phyloP scores from a whole-genome alignment of 140 eudicot genomes.

The Oenanthe javanica region DNA sequence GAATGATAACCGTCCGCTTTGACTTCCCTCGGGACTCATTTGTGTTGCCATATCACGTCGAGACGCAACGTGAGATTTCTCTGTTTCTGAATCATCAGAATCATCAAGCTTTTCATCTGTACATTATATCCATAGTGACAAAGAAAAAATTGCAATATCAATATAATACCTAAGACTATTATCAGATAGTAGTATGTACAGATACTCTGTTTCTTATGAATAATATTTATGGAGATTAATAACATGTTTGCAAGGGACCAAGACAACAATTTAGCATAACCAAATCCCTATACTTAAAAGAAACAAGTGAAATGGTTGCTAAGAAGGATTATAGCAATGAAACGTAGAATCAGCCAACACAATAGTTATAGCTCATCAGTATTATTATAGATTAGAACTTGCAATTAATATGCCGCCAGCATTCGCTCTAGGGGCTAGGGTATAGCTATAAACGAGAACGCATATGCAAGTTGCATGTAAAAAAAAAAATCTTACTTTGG shows the following conservation, averaged over 20 bases:
- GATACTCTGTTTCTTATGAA: neutral
- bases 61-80: slow-evolving; percentile 29
- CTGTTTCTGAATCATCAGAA: slow-evolving; percentile 1
- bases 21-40: slow-evolving; percentile 67
- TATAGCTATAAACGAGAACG: neutral
- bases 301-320: neutral
- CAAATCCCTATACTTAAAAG: neutral
- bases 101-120: slow-evolving; percentile 48
- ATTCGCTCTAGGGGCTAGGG: neutral
- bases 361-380: neutral
- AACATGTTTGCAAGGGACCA: neutral
- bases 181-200: neutral
- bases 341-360: neutral
- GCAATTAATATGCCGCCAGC: neutral
- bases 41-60: slow-evolving; percentile 88
- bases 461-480: neutral
- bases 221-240: neutral
- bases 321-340: neutral
- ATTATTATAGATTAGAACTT: neutral
- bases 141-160: neutral
- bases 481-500: neutral
- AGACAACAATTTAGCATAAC: neutral
- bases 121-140: slow-evolving; percentile 16
- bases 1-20: slow-evolving; percentile 32
- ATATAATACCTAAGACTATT: neutral